Conservation (phyloP, 345 rosid species). For the Populus pruinosa region DNA sequence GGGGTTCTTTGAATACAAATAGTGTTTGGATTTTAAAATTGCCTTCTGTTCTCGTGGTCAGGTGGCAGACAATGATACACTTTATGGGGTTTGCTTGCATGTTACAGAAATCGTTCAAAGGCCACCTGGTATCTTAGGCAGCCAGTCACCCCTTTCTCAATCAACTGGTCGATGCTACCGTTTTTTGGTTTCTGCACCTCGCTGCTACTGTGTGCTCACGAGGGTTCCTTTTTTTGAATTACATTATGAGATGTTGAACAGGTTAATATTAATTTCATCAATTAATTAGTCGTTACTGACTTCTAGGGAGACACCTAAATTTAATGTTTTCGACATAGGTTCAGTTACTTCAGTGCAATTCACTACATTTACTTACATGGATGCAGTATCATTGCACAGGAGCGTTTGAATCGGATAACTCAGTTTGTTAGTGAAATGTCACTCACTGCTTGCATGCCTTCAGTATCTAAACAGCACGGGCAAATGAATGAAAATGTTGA, state of each 20-base stretch:
- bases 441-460: conserved; percentile 43
- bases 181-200: conserved; percentile 93
- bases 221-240: conserved; percentile 93
- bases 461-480: conserved; percentile 37
- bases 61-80: conserved; percentile 89
- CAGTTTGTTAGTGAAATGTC: conserved; percentile 74
- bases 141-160: conserved; percentile 49
- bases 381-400: conserved; percentile 95
- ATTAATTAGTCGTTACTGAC: background rate
- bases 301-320: conserved; percentile 5
- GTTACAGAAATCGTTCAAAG: conserved; percentile 91
- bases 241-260: conserved; percentile 94
- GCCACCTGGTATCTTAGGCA: conserved; percentile 70
- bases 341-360: conserved; percentile 4
- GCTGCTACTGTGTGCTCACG: conserved; percentile 92
- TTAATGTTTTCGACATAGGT: background rate
- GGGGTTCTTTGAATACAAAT: background rate
- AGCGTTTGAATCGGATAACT: conserved; percentile 89
- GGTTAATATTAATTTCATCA: conserved; percentile 42
- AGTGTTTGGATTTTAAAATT: conserved; percentile 13
- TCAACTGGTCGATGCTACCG: conserved; percentile 59
- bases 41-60: conserved; percentile 33
- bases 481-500: conserved; percentile 35
- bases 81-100: conserved; percentile 92
- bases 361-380: conserved; percentile 31